Conservation (phyloP, 257 asterid species). For the Anisodus tanguticus region DNA sequence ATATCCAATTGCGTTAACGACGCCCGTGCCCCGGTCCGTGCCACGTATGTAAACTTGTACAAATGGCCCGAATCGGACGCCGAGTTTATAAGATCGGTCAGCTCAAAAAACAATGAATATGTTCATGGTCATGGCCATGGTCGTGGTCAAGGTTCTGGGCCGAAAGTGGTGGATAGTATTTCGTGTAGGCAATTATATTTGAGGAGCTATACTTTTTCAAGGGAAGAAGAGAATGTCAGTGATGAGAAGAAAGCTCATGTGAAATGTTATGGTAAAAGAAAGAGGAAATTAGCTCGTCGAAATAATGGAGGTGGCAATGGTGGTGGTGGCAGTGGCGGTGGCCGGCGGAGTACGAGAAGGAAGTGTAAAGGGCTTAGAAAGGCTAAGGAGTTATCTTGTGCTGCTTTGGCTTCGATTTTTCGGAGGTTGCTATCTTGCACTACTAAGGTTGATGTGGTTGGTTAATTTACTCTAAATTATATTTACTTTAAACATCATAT, state of each 20-base stretch:
- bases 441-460: constrained; percentile 69
- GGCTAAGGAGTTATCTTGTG: constrained; percentile 49
- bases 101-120: constrained; percentile 28
- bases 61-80: constrained; percentile 93
- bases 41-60: constrained; percentile 69
- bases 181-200: constrained; percentile 83
- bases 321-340: constrained; percentile 20
- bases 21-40: constrained; percentile 60
- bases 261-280: constrained; percentile 46
- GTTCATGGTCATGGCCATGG: background rate
- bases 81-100: constrained; percentile 72
- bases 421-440: constrained; percentile 81
- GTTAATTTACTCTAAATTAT: constrained; percentile 36
- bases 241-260: constrained; percentile 38
- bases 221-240: constrained; percentile 54
- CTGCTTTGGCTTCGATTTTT: constrained; percentile 62
- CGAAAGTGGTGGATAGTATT: constrained; percentile 74
- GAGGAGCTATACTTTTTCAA: constrained; percentile 86
- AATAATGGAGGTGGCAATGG: constrained; percentile 18
- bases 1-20: constrained; percentile 58
- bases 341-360: constrained; percentile 32
- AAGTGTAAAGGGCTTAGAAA: constrained; percentile 43
- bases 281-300: constrained; percentile 13
- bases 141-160: constrained; percentile 38
- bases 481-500: background rate